Evolutionary conservation across 257 asterid species (phyloP).

Genomic region (Solanum sitiens): DNA sequence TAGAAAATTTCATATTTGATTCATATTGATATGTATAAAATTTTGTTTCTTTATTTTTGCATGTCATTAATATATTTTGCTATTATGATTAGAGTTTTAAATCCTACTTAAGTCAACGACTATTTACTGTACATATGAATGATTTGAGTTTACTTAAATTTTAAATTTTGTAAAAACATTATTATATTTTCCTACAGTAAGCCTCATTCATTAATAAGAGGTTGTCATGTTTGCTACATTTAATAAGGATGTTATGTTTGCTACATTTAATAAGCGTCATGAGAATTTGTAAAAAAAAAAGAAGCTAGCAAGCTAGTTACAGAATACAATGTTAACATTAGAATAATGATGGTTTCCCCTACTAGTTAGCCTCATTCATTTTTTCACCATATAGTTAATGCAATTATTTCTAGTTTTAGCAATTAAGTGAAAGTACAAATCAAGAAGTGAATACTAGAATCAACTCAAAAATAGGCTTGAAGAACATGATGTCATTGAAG

Average conservation of each 20-base stretch:
- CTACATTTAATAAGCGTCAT: slow-evolving; percentile 24
- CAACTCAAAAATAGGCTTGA: not conserved
- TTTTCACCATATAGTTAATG: slow-evolving; percentile 23
- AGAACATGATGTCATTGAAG: not conserved
- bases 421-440: not conserved
- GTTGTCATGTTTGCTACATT: too few species aligned
- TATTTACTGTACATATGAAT: too few species aligned
- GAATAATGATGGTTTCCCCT: slow-evolving; percentile 21
- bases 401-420: not conserved
- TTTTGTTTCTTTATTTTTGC: too few species aligned
- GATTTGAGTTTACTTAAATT: too few species aligned
- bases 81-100: too few species aligned
- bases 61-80: too few species aligned
- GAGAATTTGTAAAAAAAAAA: slow-evolving; percentile 2
- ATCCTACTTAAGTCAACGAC: too few species aligned
- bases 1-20: too few species aligned
- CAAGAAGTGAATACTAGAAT: not conserved
- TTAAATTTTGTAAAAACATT: too few species aligned
- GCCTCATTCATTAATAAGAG: too few species aligned
- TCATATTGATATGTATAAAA: too few species aligned
- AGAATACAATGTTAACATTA: slow-evolving; percentile 17
- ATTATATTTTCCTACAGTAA: too few species aligned
- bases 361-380: slow-evolving; percentile 29
- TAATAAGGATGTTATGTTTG: slow-evolving; percentile 9
- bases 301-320: slow-evolving; percentile 1